phyloP scores from a whole-genome alignment of 768 basidiomycete species.

The Suillus spraguei region DNA sequence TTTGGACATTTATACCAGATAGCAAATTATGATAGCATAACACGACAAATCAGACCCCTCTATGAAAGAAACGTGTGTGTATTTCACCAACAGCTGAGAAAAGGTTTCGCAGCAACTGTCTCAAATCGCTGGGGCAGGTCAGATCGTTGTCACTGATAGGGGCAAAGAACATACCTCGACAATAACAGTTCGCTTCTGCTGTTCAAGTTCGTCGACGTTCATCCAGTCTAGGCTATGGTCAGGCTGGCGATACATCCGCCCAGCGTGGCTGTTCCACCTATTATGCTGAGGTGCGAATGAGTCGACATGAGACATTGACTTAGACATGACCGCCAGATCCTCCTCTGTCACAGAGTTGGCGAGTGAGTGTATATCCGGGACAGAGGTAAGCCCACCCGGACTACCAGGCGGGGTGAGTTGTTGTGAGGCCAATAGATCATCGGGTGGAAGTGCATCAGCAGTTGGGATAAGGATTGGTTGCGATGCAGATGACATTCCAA shows the following conservation, averaged over 20 bases:
- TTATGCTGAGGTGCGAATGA: constrained; percentile 39
- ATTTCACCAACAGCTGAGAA: constrained; percentile 71
- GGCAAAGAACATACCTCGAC: constrained; percentile 59
- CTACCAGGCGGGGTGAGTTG: constrained; percentile 61
- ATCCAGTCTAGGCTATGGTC: constrained; percentile 48
- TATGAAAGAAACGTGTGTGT: neutral
- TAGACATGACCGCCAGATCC: constrained; percentile 73
- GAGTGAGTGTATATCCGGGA: constrained; percentile 56
- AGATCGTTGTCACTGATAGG: constrained; percentile 1
- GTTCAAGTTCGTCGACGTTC: constrained; percentile 38
- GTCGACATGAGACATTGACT: constrained; percentile 74
- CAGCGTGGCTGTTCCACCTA: constrained; percentile 38
- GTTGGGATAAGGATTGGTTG: constrained; percentile 33
- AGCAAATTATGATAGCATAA: constrained; percentile 7
- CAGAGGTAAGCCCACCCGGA: constrained; percentile 51
- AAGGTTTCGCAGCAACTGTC: constrained; percentile 64
- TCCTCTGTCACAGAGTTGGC: constrained; percentile 66
- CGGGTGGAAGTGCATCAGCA: constrained; percentile 21
- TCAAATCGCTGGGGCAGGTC: constrained; percentile 62
- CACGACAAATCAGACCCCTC: neutral
- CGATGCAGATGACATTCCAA: constrained; percentile 50
- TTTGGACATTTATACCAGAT: constrained; percentile 6
- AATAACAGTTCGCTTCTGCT: constrained; percentile 61
- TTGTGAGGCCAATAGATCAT: constrained; percentile 36
- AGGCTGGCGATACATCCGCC: constrained; percentile 29